These are phyloP conservation scores for Colletotrichum tropicicola DNA, from an alignment of 2,329 filamentous ascomycete species.

Conservation along the genomic window DNA sequence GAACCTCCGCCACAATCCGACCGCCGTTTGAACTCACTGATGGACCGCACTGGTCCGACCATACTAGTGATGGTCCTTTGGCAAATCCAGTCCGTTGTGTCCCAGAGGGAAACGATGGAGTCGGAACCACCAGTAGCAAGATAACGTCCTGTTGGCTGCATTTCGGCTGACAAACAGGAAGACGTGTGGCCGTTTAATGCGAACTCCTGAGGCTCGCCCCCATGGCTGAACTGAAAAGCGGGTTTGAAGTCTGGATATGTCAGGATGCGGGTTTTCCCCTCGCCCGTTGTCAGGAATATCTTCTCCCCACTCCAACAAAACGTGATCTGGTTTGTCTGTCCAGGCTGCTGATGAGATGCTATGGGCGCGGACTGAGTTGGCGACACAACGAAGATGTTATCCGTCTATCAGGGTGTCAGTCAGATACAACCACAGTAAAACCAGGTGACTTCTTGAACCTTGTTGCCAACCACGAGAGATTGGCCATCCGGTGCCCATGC, in stretches of 20 bases:
- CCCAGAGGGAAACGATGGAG: slow-evolving; percentile 80
- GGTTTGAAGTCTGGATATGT: slow-evolving; percentile 72
- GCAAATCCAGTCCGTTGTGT: slow-evolving; percentile 81
- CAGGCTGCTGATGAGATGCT: slow-evolving; percentile 66
- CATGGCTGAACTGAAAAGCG: slow-evolving; percentile 58
- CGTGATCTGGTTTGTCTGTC: slow-evolving; percentile 76
- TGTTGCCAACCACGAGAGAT: slow-evolving; percentile 76
- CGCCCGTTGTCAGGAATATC: slow-evolving; percentile 75
- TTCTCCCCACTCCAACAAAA: slow-evolving; percentile 80
- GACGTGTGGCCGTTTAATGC: slow-evolving; percentile 77
- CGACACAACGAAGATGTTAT: slow-evolving; percentile 70
- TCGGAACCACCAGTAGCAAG: slow-evolving; percentile 81
- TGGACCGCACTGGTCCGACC: slow-evolving; percentile 73
- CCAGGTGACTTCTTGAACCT: slow-evolving; percentile 54
- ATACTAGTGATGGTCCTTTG: slow-evolving; percentile 75
- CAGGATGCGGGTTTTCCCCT: slow-evolving; percentile 76
- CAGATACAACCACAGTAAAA: not conserved
- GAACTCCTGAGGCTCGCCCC: slow-evolving; percentile 59
- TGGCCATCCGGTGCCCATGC: slow-evolving; percentile 79
- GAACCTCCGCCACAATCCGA: not conserved
- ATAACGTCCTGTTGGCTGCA: slow-evolving; percentile 76
- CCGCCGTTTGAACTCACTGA: slow-evolving; percentile 59
- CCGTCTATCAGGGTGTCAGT: slow-evolving; percentile 55
- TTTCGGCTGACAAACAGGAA: slow-evolving; percentile 72
- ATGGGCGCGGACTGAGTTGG: slow-evolving; percentile 65